phyloP scores from a whole-genome alignment of 108 stramenopile species.

The Discostella stelligeroides region DNA sequence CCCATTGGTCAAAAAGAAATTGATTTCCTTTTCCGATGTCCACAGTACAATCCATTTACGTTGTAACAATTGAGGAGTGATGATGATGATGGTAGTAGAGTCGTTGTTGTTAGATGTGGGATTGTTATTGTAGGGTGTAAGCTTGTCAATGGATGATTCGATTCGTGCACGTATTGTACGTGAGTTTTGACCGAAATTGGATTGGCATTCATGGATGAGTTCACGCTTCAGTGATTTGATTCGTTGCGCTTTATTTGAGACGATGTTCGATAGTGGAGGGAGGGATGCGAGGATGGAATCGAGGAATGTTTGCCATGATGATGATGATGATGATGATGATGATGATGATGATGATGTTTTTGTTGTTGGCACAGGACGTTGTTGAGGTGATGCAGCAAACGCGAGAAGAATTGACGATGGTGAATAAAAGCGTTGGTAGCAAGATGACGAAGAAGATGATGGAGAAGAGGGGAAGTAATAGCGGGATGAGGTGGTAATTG shows the following conservation, averaged over 20 bases:
- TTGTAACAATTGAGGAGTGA: constrained; percentile 39
- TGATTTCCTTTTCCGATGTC: constrained; percentile 74
- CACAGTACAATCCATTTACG: constrained; percentile 56
- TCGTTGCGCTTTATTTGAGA: constrained; percentile 1
- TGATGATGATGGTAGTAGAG: constrained; percentile 44
- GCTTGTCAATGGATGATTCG: constrained; percentile 42
- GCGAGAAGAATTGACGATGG: no score
- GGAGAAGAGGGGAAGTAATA: no score
- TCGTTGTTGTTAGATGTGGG: constrained; percentile 33
- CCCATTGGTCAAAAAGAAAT: constrained; percentile 54
- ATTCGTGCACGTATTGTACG: constrained; percentile 19
- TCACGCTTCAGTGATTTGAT: constrained; percentile 15
- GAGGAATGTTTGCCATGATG: constrained; percentile 20
- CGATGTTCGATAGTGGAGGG: background rate
- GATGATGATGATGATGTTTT: background rate
- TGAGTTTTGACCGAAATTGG: constrained; percentile 13
- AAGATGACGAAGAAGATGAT: no score
- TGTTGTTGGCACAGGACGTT: no score
- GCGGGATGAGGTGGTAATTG: no score
- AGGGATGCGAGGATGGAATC: constrained; percentile 6
- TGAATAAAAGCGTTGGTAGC: no score
- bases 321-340: background rate
- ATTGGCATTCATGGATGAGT: constrained; percentile 20
- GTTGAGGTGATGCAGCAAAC: no score
- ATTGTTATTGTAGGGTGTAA: constrained; percentile 44